Evolutionary conservation across 108 stramenopile species (phyloP), one percentile per base, ranked within the genome.

Genomic region (Nannochloropsis gaditana): DNA sequence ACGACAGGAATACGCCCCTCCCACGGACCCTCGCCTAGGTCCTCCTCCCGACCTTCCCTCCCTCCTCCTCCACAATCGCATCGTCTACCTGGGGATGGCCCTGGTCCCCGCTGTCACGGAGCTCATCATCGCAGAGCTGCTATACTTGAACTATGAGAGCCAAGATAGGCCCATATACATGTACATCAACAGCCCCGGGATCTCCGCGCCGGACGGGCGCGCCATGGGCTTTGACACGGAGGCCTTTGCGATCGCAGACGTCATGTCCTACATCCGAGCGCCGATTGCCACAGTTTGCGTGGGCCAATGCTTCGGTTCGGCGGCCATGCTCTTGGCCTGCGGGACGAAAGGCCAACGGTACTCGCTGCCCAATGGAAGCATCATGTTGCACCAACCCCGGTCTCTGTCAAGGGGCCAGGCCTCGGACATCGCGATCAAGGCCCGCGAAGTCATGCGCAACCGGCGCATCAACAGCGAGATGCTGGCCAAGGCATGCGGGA

Each of bases 51-150:
- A 98, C 92, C 94, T 98, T 83, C 96, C 97, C 41, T 96, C 96
- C 19, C 92, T 98, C 44, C 92, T 98, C 43, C 94, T 98, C 80
- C 96, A 96, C 93, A 98, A 97, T 88, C 95, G 97, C 84, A 98
- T 98, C 88, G 95, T 98, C 44, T 98, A 98, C 94, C 93, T 98
- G 86, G 96, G 98, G 82, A 98, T 98, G 98, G 95, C 97, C 82
- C 90, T 98, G 21, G 96, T 98, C 31, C 95, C 96, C 15, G 95
- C 96, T 17, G 97, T 98, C 9, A 97, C 97, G 47, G 96, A 98
- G 92, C 87, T 98, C 45, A 92, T 97, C 80, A 95, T 97, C 86
- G 96, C 96, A 2, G 95, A 88, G 92, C 92, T 98, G 19, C 91
- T 97, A 43, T 97, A 97, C 90, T 91, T 98, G 42, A 97, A 98